Conservation (phyloP, 768 basidiomycete genomes). For the Dictyophora rubrovolvata region DNA sequence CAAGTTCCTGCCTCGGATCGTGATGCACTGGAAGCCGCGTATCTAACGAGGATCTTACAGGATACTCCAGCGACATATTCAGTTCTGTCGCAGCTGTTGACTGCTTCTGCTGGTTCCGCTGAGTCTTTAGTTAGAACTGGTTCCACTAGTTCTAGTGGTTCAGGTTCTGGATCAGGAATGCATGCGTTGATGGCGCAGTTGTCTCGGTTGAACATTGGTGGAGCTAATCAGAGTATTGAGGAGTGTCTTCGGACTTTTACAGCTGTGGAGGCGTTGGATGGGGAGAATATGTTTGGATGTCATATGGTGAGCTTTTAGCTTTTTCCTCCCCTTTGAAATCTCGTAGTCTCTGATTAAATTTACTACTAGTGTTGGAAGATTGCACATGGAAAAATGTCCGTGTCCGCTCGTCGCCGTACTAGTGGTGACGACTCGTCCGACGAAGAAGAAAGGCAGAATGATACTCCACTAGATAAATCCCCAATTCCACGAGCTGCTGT, state of each 20-base stretch:
- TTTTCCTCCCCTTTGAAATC: background rate
- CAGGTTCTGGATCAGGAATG: constrained; percentile 1
- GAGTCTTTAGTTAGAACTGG: constrained; percentile 11
- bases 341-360: too few species aligned
- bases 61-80: constrained; percentile 37
- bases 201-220: constrained; percentile 31
- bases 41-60: constrained; percentile 58
- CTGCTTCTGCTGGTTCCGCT: constrained; percentile 22
- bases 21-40: constrained; percentile 44
- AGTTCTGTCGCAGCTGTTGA: constrained; percentile 42
- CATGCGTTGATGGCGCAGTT: constrained; percentile 21
- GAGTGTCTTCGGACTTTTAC: constrained; percentile 85
- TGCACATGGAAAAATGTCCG: constrained; percentile 39
- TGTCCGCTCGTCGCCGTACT: constrained; percentile 11
- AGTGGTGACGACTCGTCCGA: constrained; percentile 19
- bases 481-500: background rate
- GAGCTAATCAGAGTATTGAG: constrained; percentile 44
- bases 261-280: constrained; percentile 84
- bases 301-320: constrained; percentile 21
- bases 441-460: constrained; percentile 12
- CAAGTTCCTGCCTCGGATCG: constrained; percentile 35
- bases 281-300: constrained; percentile 92
- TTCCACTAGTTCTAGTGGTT: constrained; percentile 15
- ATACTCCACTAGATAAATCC: background rate
- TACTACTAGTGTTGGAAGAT: constrained; percentile 87